Evolutionary conservation across 2,329 filamentous ascomycete species (phyloP), one percentile per base, ranked within the genome.

Genomic region (Talaromyces sp.): DNA sequence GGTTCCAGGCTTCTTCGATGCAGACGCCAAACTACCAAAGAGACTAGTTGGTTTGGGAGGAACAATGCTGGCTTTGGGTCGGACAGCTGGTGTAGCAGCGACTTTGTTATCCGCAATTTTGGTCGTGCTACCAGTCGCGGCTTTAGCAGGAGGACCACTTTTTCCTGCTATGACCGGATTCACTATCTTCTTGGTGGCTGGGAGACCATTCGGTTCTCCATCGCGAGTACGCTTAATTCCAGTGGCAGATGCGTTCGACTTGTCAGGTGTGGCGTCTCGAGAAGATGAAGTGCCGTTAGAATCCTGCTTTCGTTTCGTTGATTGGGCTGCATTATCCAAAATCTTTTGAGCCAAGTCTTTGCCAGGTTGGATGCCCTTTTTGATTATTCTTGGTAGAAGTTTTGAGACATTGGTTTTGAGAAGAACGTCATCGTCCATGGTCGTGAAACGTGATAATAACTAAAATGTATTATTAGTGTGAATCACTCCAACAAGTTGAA

Each of bases 341-440:
- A 89, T 83, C 68, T 81, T 80, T 69, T 86, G 83, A 3, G 85
- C 83, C 39, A 85, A 79, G 16, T 78, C 78, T 70, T 86, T 86
- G 58, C 83, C 83, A 57, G 82, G 78, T n/a, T 82, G 82, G 68
- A 84, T 83, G 31, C 85, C 85, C 67, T 84, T 84, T 74, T 87
- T 89, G 61, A 83, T 77, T 68, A 87, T 83, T 31, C 83, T 81
- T 2, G 81, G 80, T 16, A 88, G 75, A 16, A 87, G 78, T 71
- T 87, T 88, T 62, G 81, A 80, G 35, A 88, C 75, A 69, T 87
- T 87, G 9, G 84, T 87, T 71, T 85, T 86, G 69, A 86, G 83
- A 27, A 88, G 77, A 58, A 83, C 80, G 59, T 85, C 83, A 66
- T 82, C 82, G 64, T 84, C 86, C 70, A 88, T 78, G 7, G 85